Percentiles rank a stretch among this genome's conserved stretches.
Conservation (phyloP, 805 yeast genomes). For the Millerago galiae region DNA sequence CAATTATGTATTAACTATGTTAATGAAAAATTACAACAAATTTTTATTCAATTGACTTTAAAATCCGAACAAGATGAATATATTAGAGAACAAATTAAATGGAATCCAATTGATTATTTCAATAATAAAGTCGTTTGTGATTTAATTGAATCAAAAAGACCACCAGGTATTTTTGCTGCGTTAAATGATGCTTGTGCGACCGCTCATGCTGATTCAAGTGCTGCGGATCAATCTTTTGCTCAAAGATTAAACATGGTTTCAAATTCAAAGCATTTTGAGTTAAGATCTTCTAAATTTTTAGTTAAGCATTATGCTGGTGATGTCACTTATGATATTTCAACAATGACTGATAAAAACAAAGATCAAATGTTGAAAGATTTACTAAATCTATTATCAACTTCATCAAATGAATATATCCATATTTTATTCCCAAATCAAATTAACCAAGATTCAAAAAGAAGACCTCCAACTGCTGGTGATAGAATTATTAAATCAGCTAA, state of each 20-base stretch:
- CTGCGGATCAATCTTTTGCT: slow-evolving; percentile 95
- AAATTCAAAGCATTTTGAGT: slow-evolving; percentile 79
- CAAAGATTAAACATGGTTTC: slow-evolving; percentile 84
- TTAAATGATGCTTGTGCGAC: slow-evolving; percentile 96
- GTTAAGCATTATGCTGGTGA: slow-evolving; percentile 98
- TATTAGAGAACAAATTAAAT: slow-evolving; percentile 87
- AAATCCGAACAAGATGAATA: slow-evolving; percentile 98
- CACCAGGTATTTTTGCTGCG: slow-evolving; percentile 95
- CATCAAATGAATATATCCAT: slow-evolving; percentile 57
- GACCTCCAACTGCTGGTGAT: slow-evolving; percentile 96
- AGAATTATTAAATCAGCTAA: slow-evolving; percentile 91
- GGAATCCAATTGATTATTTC: slow-evolving; percentile 97
- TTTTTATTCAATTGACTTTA: slow-evolving; percentile 89
- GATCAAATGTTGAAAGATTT: slow-evolving; percentile 89
- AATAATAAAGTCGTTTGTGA: slow-evolving; percentile 96
- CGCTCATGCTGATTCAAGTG: slow-evolving; percentile 94
- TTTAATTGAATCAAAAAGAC: slow-evolving; percentile 85
- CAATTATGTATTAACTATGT: slow-evolving; percentile 94
- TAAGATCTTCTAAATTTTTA: slow-evolving; percentile 79
- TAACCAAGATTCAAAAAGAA: slow-evolving; percentile 62
- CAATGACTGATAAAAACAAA: slow-evolving; percentile 95
- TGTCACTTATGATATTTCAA: slow-evolving; percentile 82
- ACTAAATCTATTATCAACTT: slow-evolving; percentile 68
- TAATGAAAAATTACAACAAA: slow-evolving; percentile 93
- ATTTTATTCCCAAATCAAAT: slow-evolving; percentile 58